These are phyloP conservation scores for Conidiobolus incongruus DNA, from an alignment of 371 early-diverging fungal genomes.

Conservation along the genomic window DNA sequence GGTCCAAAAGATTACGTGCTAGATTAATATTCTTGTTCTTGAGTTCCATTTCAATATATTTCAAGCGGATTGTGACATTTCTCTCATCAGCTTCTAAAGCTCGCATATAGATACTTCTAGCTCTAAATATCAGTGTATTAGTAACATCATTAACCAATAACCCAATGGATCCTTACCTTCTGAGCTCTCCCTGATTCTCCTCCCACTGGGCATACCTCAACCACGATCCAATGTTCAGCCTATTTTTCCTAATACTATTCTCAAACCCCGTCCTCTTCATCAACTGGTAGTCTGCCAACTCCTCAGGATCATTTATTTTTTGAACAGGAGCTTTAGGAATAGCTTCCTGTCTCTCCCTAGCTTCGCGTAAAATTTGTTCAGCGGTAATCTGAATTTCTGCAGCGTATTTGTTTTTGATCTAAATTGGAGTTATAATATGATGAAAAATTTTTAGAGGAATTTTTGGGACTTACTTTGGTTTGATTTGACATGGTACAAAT, in stretches of 20 bases:
- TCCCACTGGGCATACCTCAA: constrained; percentile 92
- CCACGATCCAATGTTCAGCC: constrained; percentile 72
- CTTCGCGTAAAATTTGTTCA: constrained; percentile 92
- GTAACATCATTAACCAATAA: background rate
- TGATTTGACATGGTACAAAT: too few relatives aligned
- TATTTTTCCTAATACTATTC: constrained; percentile 67
- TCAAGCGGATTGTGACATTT: constrained; percentile 68
- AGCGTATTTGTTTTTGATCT: constrained; percentile 94
- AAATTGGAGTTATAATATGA: background rate
- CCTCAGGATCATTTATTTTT: constrained; percentile 79
- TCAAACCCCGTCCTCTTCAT: constrained; percentile 88
- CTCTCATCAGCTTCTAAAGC: constrained; percentile 73
- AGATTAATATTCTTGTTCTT: constrained; percentile 76
- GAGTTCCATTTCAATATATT: constrained; percentile 94
- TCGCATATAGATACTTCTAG: constrained; percentile 80
- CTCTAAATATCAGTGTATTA: constrained; percentile 14
- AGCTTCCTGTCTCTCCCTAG: constrained; percentile 68
- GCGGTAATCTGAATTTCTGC: constrained; percentile 97
- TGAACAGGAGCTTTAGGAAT: constrained; percentile 58
- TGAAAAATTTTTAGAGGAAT: too few relatives aligned
- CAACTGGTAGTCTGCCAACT: constrained; percentile 69
- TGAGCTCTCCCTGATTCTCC: constrained; percentile 64
- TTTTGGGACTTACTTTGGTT: too few relatives aligned
- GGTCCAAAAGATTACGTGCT: constrained; percentile 85
- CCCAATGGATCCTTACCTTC: constrained; percentile 21